Evolutionary conservation across 2,329 filamentous ascomycete species (phyloP).

Genomic region (Neobulgaria alba): DNA sequence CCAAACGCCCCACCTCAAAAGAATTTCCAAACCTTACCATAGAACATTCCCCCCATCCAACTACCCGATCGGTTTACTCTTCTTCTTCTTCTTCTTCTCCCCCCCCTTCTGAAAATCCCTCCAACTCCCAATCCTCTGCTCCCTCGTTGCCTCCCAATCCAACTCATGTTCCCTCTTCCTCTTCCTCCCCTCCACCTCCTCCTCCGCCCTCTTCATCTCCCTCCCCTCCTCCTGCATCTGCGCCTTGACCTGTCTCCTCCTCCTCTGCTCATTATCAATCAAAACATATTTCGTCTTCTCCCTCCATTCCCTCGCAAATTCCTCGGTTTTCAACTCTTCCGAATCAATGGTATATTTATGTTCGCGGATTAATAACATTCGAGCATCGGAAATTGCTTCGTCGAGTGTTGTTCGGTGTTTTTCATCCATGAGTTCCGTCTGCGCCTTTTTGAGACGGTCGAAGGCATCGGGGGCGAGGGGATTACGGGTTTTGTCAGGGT

Average conservation of each 20-base stretch:
- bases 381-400: slow-evolving; percentile 91
- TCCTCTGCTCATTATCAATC: slow-evolving; percentile 82
- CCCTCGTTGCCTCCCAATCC: slow-evolving; percentile 89
- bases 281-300: slow-evolving; percentile 85
- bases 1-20: no score
- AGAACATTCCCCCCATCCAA: no score
- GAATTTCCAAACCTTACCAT: no score
- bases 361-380: slow-evolving; percentile 89
- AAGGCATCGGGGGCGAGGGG: slow-evolving; percentile 88
- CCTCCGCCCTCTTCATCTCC: slow-evolving; percentile 76
- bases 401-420: slow-evolving; percentile 81
- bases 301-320: slow-evolving; percentile 79
- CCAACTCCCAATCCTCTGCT: slow-evolving; percentile 90
- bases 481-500: slow-evolving; percentile 96
- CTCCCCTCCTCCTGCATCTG: slow-evolving; percentile 95
- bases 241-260: slow-evolving; percentile 78
- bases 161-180: slow-evolving; percentile 86
- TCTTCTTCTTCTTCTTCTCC: slow-evolving; percentile 62
- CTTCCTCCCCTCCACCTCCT: slow-evolving; percentile 72
- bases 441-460: slow-evolving; percentile 91
- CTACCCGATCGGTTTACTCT: slow-evolving; percentile 27
- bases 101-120: slow-evolving; percentile 74
- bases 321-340: slow-evolving; percentile 73
- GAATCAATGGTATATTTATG: slow-evolving; percentile 88
- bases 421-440: slow-evolving; percentile 86